phyloP scores from a whole-genome alignment of 345 rosid genomes.

The Salix arbutifolia region DNA sequence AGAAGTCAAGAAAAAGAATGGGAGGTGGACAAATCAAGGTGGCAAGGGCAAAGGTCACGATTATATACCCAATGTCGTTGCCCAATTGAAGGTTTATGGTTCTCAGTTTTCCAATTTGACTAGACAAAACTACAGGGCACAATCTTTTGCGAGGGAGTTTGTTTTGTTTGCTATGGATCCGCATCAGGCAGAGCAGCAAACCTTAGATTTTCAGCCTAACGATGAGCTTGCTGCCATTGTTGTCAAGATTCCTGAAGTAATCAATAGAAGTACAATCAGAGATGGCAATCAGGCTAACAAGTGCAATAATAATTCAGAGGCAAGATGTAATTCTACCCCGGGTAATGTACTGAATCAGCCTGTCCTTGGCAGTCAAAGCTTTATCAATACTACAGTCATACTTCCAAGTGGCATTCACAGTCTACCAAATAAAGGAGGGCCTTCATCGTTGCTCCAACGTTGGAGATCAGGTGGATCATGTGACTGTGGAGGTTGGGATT shows the following conservation, averaged over 20 bases:
- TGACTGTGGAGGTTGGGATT: constrained; percentile 99
- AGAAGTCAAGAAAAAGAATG: constrained; percentile 69
- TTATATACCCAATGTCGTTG: constrained; percentile 61
- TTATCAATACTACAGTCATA: constrained; percentile 50
- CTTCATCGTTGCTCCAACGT: constrained; percentile 78
- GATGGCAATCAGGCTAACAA: constrained; percentile 31
- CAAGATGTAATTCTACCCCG: constrained; percentile 2
- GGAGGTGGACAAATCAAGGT: constrained; percentile 70
- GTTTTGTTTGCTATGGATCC: constrained; percentile 61
- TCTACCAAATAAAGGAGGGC: constrained; percentile 80
- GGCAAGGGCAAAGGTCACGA: constrained; percentile 57
- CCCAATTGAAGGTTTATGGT: constrained; percentile 75
- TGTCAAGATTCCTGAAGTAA: constrained; percentile 46
- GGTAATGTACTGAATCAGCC: constrained; percentile 23
- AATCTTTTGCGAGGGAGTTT: constrained; percentile 50
- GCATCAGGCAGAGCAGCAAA: constrained; percentile 34
- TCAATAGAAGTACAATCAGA: constrained; percentile 15
- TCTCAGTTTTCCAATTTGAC: constrained; percentile 28
- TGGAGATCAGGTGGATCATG: constrained; percentile 95
- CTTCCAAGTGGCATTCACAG: constrained; percentile 88
- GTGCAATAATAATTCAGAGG: constrained; percentile 14
- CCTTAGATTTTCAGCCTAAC: constrained; percentile 47
- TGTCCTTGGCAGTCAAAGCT: constrained; percentile 23
- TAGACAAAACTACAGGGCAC: constrained; percentile 26
- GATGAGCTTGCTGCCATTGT: constrained; percentile 90